Percentiles rank a stretch among this genome's conserved stretches.
These are phyloP conservation scores for Usnea hakonensis DNA, from an alignment of 495 filamentous ascomycete genomes.

Conservation along the genomic window DNA sequence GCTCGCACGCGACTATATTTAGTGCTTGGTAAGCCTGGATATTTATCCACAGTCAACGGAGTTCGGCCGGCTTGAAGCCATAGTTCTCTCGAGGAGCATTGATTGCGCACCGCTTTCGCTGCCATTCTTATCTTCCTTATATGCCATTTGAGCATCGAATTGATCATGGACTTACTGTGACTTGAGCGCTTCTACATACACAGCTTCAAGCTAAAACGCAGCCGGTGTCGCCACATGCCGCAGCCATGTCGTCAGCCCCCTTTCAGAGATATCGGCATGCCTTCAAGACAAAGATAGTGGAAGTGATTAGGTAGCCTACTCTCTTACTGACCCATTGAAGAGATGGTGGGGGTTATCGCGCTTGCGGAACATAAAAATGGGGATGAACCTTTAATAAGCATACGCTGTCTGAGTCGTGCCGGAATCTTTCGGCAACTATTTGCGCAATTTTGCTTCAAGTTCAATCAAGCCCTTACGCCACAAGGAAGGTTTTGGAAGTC, in stretches of 20 bases:
- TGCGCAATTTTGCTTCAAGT: neutral
- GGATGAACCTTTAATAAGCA: neutral
- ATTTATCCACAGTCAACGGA: neutral
- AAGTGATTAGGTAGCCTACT: neutral
- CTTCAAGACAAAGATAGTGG: neutral
- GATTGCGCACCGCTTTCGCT: neutral
- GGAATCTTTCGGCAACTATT: neutral
- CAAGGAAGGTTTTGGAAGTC: neutral
- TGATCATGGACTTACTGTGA: neutral
- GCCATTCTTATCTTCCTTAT: neutral
- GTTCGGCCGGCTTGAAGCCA: neutral
- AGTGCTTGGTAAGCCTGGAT: neutral
- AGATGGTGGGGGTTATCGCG: neutral
- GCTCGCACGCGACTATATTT: neutral
- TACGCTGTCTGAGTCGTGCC: neutral
- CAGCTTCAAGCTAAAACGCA: neutral
- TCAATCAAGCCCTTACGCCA: neutral
- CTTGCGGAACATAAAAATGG: neutral
- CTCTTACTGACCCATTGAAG: neutral
- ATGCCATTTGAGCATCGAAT: neutral
- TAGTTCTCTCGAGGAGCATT: neutral
- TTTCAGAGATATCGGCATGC: neutral
- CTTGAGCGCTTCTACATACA: neutral
- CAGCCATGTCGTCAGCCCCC: neutral
- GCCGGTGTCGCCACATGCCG: neutral